phyloP scores from a whole-genome alignment of 2,329 filamentous ascomycete species.

The Neonectria faginata region DNA sequence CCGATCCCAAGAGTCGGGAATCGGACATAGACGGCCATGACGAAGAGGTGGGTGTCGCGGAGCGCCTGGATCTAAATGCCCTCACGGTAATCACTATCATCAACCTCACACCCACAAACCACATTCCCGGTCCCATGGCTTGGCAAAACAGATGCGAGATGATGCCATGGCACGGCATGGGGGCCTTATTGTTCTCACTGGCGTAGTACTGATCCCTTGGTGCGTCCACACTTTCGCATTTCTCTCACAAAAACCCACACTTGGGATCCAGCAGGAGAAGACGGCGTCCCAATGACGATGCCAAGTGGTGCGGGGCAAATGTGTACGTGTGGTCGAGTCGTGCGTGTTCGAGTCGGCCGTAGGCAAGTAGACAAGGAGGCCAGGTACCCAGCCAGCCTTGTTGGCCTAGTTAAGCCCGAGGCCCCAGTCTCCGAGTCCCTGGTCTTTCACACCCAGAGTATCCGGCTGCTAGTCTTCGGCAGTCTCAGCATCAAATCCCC shows the following conservation, averaged over 20 bases:
- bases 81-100: slow-evolving; percentile 7
- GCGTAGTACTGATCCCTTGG: slow-evolving; percentile 11
- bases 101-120: slow-evolving; percentile 4
- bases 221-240: slow-evolving; percentile 15
- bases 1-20: background rate
- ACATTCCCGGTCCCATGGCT: background rate
- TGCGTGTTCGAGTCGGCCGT: too few species aligned
- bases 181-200: slow-evolving; percentile 4
- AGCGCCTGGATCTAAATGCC: background rate
- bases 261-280: slow-evolving; percentile 1
- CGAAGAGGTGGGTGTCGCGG: slow-evolving; percentile 5
- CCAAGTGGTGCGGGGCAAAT: background rate
- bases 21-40: background rate
- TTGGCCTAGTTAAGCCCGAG: background rate
- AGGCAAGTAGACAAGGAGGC: background rate
- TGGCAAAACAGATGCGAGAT: slow-evolving; percentile 4
- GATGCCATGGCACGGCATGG: slow-evolving; percentile 12
- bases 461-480: background rate
- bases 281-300: background rate
- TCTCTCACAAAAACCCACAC: slow-evolving; percentile 13
- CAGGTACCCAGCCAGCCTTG: background rate
- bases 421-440: background rate
- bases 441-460: background rate
- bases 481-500: background rate
- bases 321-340: background rate